Conservation (phyloP, 495 filamentous ascomycete species). For the Neurospora sp. region DNA sequence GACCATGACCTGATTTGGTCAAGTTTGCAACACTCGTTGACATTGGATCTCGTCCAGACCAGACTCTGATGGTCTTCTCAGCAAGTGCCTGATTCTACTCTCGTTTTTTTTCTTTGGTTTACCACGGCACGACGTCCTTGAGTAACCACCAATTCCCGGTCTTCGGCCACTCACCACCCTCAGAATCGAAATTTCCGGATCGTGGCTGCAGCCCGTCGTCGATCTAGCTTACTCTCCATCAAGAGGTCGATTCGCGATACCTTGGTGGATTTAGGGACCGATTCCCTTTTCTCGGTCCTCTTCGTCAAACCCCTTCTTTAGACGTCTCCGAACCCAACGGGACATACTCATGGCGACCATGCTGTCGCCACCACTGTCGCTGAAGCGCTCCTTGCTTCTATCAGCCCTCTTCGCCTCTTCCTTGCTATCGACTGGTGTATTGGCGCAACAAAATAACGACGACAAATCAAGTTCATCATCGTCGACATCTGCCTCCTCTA, state of each 20-base stretch:
- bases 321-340: background rate
- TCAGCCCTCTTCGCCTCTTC: slow-evolving; percentile 20
- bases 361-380: slow-evolving; percentile 17
- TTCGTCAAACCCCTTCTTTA: background rate
- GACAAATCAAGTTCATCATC: background rate
- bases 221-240: slow-evolving; percentile 1
- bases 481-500: slow-evolving; percentile 2
- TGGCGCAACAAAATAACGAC: slow-evolving; percentile 23
- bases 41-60: background rate
- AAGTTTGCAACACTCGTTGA: background rate
- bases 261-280: background rate
- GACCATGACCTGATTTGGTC: background rate
- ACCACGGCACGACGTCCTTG: background rate
- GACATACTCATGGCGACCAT: slow-evolving; percentile 7
- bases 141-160: background rate
- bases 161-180: background rate
- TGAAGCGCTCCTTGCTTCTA: slow-evolving; percentile 27
- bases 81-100: background rate
- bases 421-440: slow-evolving; percentile 2
- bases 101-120: slow-evolving; percentile 17
- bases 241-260: background rate
- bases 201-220: slow-evolving; percentile 13
- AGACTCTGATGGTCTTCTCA: background rate
- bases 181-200: background rate
- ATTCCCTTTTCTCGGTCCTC: background rate